A percentile compares a stretch with the other conserved stretches of the same genome.
Evolutionary conservation across 768 basidiomycete species (phyloP).

Genomic region (Russula compacta): DNA sequence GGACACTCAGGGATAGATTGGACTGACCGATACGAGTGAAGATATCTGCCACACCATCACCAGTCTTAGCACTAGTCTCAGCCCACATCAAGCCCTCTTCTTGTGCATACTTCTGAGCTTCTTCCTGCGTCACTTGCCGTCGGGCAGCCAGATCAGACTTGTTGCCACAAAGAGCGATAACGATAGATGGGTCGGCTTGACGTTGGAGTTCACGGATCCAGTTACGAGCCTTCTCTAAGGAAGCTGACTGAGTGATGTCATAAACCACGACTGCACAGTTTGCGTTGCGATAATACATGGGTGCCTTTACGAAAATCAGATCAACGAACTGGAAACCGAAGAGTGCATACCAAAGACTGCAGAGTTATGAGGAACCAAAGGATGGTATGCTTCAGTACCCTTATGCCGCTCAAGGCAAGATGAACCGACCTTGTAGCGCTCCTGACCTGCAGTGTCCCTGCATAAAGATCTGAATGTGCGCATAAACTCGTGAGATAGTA

Average conservation of each 20-base stretch:
- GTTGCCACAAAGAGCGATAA: conserved; percentile 95
- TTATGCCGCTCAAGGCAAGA: conserved; percentile 18
- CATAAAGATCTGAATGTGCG: neutral
- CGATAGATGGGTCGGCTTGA: conserved; percentile 94
- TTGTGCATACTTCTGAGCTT: conserved; percentile 86
- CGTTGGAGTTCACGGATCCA: conserved; percentile 97
- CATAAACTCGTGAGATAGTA: neutral
- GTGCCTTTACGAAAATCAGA: conserved; percentile 43
- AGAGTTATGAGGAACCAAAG: neutral
- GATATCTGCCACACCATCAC: conserved; percentile 77
- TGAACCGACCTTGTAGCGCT: conserved; percentile 69
- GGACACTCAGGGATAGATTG: conserved; percentile 22
- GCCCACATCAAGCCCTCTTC: conserved; percentile 91
- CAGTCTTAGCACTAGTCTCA: conserved; percentile 85
- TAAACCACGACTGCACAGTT: conserved; percentile 93
- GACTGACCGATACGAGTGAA: conserved; percentile 76
- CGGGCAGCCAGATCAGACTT: conserved; percentile 82
- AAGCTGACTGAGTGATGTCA: conserved; percentile 88
- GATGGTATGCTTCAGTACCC: conserved; percentile 8
- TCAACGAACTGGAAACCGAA: neutral
- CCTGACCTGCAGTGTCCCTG: conserved; percentile 95
- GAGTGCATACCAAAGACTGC: conserved; percentile 39
- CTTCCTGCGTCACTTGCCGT: conserved; percentile 78
- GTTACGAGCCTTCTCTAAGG: conserved; percentile 88
- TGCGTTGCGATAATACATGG: conserved; percentile 95